These are phyloP conservation scores for Haematococcus sp. DNA, from an alignment of 139 green algal genomes.

Conservation along the genomic window DNA sequence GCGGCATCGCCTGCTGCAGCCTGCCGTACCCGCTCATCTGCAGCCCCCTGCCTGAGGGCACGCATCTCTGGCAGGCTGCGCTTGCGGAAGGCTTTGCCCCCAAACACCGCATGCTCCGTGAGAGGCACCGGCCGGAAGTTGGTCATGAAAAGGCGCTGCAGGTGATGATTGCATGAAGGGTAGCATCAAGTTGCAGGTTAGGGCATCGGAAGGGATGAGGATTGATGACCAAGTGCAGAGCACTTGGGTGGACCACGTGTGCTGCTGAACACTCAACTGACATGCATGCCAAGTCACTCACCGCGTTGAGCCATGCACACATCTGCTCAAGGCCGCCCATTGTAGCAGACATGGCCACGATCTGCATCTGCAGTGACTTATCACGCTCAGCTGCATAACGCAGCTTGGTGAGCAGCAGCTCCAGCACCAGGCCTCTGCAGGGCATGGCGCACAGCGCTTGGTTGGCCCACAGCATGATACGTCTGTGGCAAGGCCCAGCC, in stretches of 20 bases:
- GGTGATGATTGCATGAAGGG: too few relatives aligned
- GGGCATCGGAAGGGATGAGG: too few relatives aligned
- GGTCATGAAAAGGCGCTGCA: conserved; percentile 69
- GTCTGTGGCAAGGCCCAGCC: too few relatives aligned
- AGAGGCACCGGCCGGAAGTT: conserved; percentile 82
- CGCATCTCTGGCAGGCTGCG: neutral
- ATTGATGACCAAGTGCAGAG: too few relatives aligned
- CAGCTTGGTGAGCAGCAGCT: conserved; percentile 93
- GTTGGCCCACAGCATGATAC: too few relatives aligned
- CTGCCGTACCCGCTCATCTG: neutral
- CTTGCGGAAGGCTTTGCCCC: conserved; percentile 47
- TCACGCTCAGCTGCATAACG: conserved; percentile 12
- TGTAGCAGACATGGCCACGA: conserved; percentile 92
- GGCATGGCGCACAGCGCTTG: conserved; percentile 2
- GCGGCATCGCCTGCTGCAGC: neutral
- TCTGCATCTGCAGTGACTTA: conserved; percentile 54
- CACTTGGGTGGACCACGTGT: too few relatives aligned
- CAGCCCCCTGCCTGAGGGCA: neutral
- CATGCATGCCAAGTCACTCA: neutral
- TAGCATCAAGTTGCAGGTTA: too few relatives aligned
- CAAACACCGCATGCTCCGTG: conserved; percentile 65
- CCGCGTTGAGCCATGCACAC: conserved; percentile 80
- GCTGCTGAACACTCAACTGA: too few relatives aligned
- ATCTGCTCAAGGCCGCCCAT: conserved; percentile 77
- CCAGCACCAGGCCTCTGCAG: conserved; percentile 73